Base-by-base conservation (phyloP, 2,329 filamentous ascomycete genomes). In the Didymella exigua region DNA sequence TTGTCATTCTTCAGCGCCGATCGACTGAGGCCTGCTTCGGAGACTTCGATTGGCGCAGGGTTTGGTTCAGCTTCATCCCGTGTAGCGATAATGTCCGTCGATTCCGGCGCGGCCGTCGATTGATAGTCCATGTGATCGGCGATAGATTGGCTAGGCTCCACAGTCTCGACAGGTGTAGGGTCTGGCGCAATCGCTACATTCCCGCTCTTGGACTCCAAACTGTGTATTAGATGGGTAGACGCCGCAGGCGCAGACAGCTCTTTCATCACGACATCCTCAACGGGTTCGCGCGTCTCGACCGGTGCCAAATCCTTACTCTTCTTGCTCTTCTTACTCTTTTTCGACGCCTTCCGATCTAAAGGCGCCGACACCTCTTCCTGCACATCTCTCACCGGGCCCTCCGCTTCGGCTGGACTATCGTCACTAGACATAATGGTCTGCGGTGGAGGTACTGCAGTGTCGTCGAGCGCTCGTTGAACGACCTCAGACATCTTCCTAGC, bases 251-350 rank as follows among this genome's bases (percentile, higher is more conserved):
- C 26, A 33, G 37, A 14, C 21, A 36, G 1, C 33, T 52, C 33
- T 38, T 52, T 34, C 9, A 16, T 44, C 19, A 19, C 16, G 16
- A n/a, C 19, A 5, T 54, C 49, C 11, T 58, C 38, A 1, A 34
- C 38, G 3, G 44, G 27, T 10, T 36, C 2, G 10, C 40, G 31
- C n/a, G 45, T 29, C 26, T 51, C 11, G 16, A 18, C 26, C 5
- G 14, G 11, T n/a, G 37, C 48, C 11, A 37, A 3, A 4, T 66
- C 63, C 40, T 68, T 63, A 2, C 51, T 55, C 41, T 70, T 72
- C 61, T 70, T 72, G 9, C 46, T 64, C 40, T 72, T 73, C 60
- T 74, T 75, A 19, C 58, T 62, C 44, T 75, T 75, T 59, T 73
- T 71, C 11, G 61, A 67, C 27, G 57, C 29, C 52, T 68, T 69